Percentiles rank a stretch among this genome's conserved stretches.
phyloP scores from a whole-genome alignment of 257 asterid genomes.

The Catharanthus roseus region DNA sequence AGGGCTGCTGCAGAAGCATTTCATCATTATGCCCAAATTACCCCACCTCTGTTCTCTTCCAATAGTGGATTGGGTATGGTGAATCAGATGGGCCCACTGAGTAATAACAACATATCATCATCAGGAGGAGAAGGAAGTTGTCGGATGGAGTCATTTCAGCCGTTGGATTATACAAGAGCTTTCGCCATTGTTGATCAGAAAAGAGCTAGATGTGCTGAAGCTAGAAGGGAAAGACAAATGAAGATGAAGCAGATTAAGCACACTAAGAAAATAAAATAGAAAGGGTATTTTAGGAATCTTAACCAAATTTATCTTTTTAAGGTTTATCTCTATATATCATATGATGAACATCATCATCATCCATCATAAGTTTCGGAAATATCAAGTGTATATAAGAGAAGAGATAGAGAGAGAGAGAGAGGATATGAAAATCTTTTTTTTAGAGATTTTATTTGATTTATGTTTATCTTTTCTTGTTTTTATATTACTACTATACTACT shows the following conservation, averaged over 20 bases:
- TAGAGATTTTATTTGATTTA: background rate
- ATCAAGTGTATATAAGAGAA: background rate
- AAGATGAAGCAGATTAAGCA: conserved; percentile 28
- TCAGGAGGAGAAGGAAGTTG: conserved; percentile 15
- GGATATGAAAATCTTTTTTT: too few species aligned
- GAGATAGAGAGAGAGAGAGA: too few species aligned
- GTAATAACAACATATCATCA: conserved; percentile 24
- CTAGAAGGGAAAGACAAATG: conserved; percentile 51
- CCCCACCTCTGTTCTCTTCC: conserved; percentile 15
- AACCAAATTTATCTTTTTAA: too few species aligned
- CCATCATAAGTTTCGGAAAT: background rate
- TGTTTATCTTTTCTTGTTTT: too few species aligned
- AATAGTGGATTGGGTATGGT: conserved; percentile 20
- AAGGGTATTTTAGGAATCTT: too few species aligned
- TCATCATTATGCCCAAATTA: conserved; percentile 13
- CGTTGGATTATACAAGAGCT: conserved; percentile 28
- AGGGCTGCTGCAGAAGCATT: conserved; percentile 18
- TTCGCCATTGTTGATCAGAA: conserved; percentile 12
- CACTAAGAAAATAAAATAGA: background rate
- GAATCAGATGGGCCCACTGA: conserved; percentile 29
- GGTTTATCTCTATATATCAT: too few species aligned
- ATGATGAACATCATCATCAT: too few species aligned
- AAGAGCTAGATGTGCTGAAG: conserved; percentile 49
- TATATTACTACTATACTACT: too few species aligned
- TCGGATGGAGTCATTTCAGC: conserved; percentile 22